phyloP scores from a whole-genome alignment of 2,329 filamentous ascomycete genomes.

The Penicillium olsonii region DNA sequence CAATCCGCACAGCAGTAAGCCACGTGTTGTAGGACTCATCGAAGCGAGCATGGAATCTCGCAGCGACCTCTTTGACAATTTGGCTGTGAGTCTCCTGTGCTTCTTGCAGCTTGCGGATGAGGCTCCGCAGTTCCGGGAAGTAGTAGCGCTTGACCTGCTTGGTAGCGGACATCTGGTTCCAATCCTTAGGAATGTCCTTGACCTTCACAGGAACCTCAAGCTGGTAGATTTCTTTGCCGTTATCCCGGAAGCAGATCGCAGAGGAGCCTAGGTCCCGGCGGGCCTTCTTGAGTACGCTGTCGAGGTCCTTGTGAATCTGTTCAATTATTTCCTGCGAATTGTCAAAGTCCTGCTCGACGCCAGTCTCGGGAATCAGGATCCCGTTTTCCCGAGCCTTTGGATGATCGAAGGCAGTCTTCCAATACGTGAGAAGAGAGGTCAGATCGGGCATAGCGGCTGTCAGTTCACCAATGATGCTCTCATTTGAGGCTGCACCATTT shows the following conservation, averaged over 20 bases:
- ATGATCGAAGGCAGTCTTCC: constrained; percentile 91
- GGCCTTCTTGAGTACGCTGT: constrained; percentile 69
- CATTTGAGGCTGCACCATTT: constrained; percentile 63
- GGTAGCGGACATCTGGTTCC: constrained; percentile 97
- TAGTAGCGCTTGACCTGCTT: constrained; percentile 91
- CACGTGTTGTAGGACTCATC: constrained; percentile 83
- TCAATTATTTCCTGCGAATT: constrained; percentile 74
- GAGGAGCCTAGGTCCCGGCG: constrained; percentile 74
- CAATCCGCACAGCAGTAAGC: constrained; percentile 85
- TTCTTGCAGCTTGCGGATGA: constrained; percentile 88
- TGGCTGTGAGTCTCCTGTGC: constrained; percentile 92
- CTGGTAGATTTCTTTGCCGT: constrained; percentile 97
- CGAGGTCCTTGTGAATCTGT: constrained; percentile 71
- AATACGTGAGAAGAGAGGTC: constrained; percentile 70
- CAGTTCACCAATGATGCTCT: constrained; percentile 78
- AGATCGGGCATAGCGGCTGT: constrained; percentile 85
- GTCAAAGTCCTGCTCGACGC: constrained; percentile 92
- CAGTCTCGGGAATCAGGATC: constrained; percentile 78
- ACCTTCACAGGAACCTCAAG: constrained; percentile 83
- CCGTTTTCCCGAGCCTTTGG: constrained; percentile 75
- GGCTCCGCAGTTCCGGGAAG: constrained; percentile 75
- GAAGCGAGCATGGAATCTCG: constrained; percentile 82
- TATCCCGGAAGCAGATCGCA: constrained; percentile 73
- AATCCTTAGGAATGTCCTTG: constrained; percentile 78
- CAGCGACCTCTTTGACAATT: constrained; percentile 81